A percentile compares a stretch with the other conserved stretches of the same genome.
These are phyloP conservation scores for Pseudopyrenochaeta lycopersici DNA, from an alignment of 2,329 filamentous ascomycete genomes.

Conservation along the genomic window DNA sequence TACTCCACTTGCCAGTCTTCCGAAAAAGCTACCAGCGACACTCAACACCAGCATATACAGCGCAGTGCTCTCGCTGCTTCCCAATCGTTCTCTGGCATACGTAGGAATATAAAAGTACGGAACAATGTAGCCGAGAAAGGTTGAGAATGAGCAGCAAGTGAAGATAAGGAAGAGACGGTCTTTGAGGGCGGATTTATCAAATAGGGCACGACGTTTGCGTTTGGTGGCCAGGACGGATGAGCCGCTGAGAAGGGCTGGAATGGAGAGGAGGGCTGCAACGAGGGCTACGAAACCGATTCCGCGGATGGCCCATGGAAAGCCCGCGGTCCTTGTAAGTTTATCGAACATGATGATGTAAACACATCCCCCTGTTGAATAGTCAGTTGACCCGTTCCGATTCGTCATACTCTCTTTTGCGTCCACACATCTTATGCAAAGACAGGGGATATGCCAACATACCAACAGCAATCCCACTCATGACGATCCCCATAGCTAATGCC, in stretches of 20 bases:
- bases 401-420: not conserved
- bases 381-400: constrained; percentile 1
- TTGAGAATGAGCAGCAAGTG: constrained; percentile 43
- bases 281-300: constrained; percentile 47
- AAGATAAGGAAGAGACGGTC: constrained; percentile 48
- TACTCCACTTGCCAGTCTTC: constrained; percentile 37
- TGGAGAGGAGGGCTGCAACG: constrained; percentile 38
- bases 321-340: constrained; percentile 30
- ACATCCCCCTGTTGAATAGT: constrained; percentile 38
- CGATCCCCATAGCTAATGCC: constrained; percentile 45
- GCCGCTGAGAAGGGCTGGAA: constrained; percentile 46
- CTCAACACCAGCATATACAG: constrained; percentile 45
- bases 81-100: constrained; percentile 42
- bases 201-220: constrained; percentile 42
- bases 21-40: constrained; percentile 48
- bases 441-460: constrained; percentile 30
- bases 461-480: constrained; percentile 51
- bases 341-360: constrained; percentile 50
- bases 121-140: constrained; percentile 49
- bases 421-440: not conserved
- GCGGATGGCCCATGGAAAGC: constrained; percentile 49
- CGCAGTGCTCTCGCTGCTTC: constrained; percentile 36
- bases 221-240: constrained; percentile 34
- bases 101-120: constrained; percentile 51
- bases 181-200: constrained; percentile 43